Evolutionary conservation across 257 asterid species (phyloP), one percentile per base, ranked within the genome.

Genomic region (Hygrophila difformis): DNA sequence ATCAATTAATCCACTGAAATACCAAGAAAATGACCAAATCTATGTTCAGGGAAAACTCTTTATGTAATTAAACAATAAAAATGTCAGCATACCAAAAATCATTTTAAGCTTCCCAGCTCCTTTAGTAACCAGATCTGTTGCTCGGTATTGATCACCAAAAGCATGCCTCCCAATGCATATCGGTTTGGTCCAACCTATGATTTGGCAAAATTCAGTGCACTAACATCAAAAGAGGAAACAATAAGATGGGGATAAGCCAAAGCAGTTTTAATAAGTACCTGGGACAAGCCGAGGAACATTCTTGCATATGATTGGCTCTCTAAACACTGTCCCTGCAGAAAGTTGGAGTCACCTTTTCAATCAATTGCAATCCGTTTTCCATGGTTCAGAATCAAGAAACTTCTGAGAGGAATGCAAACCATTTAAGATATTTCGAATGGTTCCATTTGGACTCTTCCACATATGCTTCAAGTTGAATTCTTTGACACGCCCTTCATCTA

Each of bases 371-470:
- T 29, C n/a, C 49, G 44, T 57, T 37, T 4, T 33, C 37, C 28
- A 57, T 48, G 39, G 55, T 59, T 46, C 39, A 21, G 44, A 49
- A 39, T 12, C 24, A 21, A 48, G 50, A 36, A 63, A 47, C 26
- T 53, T 37, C 20, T 47, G 15, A 13, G 47, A 45, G 28, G 42
- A 41, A 51, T 29, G 39, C 18, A 52, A 24, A 77, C 86, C 86
- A 42, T 77, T 77, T 59, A 77, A 67, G 63, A 77, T 77, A 68
- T 77, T 77, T n/a, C 86, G 69, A 26, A 77, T 77, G 15, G 82
- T 77, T 51, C 86, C 86, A 60, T 77, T 77, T 53, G 86, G 86
- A 61, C 86, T 77, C 62, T 49, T 73, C 86, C 86, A 77, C 86
- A 77, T 77, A n/a, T 67, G 28, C 58, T 62, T 77, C 74, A 77